Percentiles rank a stretch among this genome's conserved stretches.
Conservation (phyloP, 2,329 filamentous ascomycete species). For the Fusarium aywerte region DNA sequence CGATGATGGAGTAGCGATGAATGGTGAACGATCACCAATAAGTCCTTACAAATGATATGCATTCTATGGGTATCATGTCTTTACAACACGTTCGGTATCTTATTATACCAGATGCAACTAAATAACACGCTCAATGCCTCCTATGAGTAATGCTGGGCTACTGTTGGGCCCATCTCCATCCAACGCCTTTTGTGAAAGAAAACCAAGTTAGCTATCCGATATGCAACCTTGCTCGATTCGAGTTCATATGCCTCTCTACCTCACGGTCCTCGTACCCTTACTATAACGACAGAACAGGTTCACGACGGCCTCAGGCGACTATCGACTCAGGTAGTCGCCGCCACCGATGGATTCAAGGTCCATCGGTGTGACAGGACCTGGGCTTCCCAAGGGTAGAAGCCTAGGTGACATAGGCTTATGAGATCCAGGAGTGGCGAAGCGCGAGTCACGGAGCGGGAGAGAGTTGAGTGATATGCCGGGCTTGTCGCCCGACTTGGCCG, state of each 20-base stretch:
- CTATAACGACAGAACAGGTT: not conserved
- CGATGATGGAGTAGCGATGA: not conserved
- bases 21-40: not conserved
- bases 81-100: slow-evolving; percentile 27
- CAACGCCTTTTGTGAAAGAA: slow-evolving; percentile 30
- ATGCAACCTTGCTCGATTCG: slow-evolving; percentile 12
- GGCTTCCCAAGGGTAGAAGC: slow-evolving; percentile 65
- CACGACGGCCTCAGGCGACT: no score
- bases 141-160: slow-evolving; percentile 12
- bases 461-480: slow-evolving; percentile 50
- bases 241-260: not conserved
- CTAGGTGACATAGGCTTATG: slow-evolving; percentile 62
- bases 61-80: slow-evolving; percentile 43
- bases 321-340: slow-evolving; percentile 51
- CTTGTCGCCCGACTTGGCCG: slow-evolving; percentile 41
- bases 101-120: slow-evolving; percentile 28
- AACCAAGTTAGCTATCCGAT: not conserved
- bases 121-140: slow-evolving; percentile 37
- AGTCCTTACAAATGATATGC: slow-evolving; percentile 16
- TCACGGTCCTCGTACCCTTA: not conserved
- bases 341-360: slow-evolving; percentile 58
- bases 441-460: slow-evolving; percentile 52
- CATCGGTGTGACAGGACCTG: slow-evolving; percentile 71
- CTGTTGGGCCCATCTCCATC: slow-evolving; percentile 4
- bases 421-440: slow-evolving; percentile 52